Conservation (phyloP, 2,329 filamentous ascomycete genomes). For the Drechslerella stenobrocha region DNA sequence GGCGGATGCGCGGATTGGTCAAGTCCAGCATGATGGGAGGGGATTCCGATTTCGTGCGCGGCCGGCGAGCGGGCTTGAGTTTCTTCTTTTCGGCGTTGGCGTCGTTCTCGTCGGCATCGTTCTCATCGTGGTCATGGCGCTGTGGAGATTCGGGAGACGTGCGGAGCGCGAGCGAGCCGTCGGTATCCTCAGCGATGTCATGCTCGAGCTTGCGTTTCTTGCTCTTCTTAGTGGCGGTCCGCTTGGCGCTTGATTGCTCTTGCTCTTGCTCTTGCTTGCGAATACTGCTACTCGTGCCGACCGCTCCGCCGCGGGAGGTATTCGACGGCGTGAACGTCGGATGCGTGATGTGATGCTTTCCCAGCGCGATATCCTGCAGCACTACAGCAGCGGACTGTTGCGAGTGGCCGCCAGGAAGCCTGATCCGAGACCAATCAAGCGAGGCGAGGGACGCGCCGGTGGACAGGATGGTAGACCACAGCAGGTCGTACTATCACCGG, state of each 20-base stretch:
- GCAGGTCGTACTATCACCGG: slow-evolving; percentile 16
- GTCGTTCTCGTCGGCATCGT: not conserved
- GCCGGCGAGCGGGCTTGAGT: not conserved
- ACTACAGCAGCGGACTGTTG: slow-evolving; percentile 19
- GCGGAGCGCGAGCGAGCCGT: too few relatives aligned
- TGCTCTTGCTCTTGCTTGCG: not conserved
- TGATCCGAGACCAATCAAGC: slow-evolving; percentile 19
- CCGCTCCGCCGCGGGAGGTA: not conserved
- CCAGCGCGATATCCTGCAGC: slow-evolving; percentile 30
- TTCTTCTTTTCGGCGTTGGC: not conserved
- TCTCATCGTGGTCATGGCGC: too few relatives aligned
- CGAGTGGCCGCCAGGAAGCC: slow-evolving; percentile 10
- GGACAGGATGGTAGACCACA: slow-evolving; percentile 34
- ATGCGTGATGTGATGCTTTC: slow-evolving; percentile 41
- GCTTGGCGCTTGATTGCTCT: not conserved
- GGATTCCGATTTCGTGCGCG: slow-evolving; percentile 7
- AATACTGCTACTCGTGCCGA: not conserved
- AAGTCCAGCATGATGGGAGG: slow-evolving; percentile 39
- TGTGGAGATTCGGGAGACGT: not conserved
- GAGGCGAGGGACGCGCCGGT: slow-evolving; percentile 13
- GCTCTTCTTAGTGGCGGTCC: not conserved
- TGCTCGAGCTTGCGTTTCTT: slow-evolving; percentile 7
- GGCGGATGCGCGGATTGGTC: slow-evolving; percentile 30
- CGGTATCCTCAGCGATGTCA: too few relatives aligned
- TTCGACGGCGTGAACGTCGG: slow-evolving; percentile 43